Conservation (phyloP, 441 rosid species). For the Populus hybrid region DNA sequence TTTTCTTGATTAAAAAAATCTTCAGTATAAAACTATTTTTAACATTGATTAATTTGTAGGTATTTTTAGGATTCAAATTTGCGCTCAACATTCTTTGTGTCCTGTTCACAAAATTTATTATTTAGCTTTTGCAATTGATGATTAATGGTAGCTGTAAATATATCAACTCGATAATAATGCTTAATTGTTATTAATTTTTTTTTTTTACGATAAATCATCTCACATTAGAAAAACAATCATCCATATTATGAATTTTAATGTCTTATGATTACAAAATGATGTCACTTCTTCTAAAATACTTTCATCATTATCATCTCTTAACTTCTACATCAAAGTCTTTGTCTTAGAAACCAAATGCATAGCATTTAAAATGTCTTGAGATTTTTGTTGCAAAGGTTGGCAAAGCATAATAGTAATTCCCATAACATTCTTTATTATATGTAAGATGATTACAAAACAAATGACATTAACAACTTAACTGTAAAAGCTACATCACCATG, state of each 20-base stretch:
- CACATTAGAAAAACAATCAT: not conserved
- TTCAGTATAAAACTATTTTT: no score
- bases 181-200: not conserved
- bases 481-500: not conserved
- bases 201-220: not conserved
- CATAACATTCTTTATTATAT: not conserved
- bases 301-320: not conserved
- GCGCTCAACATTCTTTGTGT: no score
- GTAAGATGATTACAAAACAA: not conserved
- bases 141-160: not conserved
- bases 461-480: not conserved
- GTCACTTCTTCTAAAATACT: not conserved
- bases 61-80: no score
- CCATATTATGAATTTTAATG: not conserved
- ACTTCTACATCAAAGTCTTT: not conserved
- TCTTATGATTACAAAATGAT: not conserved
- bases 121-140: no score
- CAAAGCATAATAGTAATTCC: not conserved
- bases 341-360: no score
- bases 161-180: not conserved
- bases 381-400: not conserved
- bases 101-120: no score
- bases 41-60: no score
- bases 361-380: not conserved
- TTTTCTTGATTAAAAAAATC: no score